Evolutionary conservation across 1,284 basidiomycete species (phyloP).

Genomic region (Fistulina hepatica): DNA sequence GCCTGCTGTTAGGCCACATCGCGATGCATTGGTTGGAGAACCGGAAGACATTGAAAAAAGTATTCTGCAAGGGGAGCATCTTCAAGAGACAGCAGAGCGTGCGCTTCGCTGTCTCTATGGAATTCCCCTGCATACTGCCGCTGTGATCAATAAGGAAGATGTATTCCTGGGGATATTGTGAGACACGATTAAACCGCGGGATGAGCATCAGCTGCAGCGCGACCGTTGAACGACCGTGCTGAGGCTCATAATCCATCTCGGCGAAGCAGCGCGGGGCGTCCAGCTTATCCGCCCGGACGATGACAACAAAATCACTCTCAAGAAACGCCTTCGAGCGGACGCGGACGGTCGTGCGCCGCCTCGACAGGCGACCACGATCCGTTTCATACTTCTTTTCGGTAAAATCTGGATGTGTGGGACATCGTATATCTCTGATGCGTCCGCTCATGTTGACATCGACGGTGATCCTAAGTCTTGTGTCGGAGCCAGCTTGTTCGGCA

Average conservation of each 20-base stretch:
- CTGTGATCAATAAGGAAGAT: constrained; percentile 36
- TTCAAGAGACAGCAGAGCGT: constrained; percentile 30
- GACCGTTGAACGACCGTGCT: constrained; percentile 23
- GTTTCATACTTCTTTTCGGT: constrained; percentile 23
- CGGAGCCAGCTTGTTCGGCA: constrained; percentile 20
- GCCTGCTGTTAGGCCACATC: constrained; percentile 28
- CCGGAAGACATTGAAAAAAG: constrained; percentile 39
- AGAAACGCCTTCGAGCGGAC: constrained; percentile 31
- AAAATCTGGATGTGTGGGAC: constrained; percentile 33
- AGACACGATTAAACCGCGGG: constrained; percentile 37
- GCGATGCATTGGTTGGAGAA: constrained; percentile 28
- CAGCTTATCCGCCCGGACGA: constrained; percentile 32
- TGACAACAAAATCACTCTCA: constrained; percentile 34
- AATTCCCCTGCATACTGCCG: constrained; percentile 31
- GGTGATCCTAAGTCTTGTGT: constrained; percentile 30
- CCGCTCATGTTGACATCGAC: constrained; percentile 38
- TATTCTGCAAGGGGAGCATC: constrained; percentile 27
- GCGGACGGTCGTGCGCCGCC: constrained; percentile 29
- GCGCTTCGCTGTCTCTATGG: constrained; percentile 30
- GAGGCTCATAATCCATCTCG: constrained; percentile 26
- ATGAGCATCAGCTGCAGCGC: constrained; percentile 43
- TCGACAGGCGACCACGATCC: constrained; percentile 24
- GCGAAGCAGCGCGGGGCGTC: constrained; percentile 45
- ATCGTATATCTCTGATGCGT: constrained; percentile 25
- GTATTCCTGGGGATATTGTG: constrained; percentile 28